Base-by-base conservation (phyloP, 2,329 filamentous ascomycete genomes). In the Trichoderma sp. region DNA sequence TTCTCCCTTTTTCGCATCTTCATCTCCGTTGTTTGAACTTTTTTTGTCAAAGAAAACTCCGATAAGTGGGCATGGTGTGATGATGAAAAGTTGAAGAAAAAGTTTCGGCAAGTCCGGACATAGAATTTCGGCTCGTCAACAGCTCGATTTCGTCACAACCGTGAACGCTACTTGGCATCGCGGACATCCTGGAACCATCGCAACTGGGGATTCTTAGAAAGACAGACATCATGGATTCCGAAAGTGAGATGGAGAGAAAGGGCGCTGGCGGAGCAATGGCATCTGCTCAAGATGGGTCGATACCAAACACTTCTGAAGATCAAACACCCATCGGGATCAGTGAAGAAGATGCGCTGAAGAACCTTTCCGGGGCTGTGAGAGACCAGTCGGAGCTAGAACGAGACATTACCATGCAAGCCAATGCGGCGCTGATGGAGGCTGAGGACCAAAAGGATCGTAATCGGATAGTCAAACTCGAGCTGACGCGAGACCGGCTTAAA, bases 331-430 rank as follows among this genome's bases (percentile, higher is more conserved):
- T 74, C 14, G 76, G 72, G 5, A 77, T 85, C 69, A 87, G 88
- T 71, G 90, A 92, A 75, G 85, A 86, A 52, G 83, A 84, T 63
- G 85, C 86, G 24, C 81, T 94, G 32, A 83, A 84, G 68, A 86
- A 86, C 54, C 81, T 94, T 51, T 89, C 90, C 5, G 86, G 89
- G 63, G 85, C 90, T 69, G 88, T 96, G 26, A 89, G 93, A 68
- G 89, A 97, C 75, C 95, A 98, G 78, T 90, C 94, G 81, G 94
- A 97, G 69, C 82, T 98, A 24, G 95, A 97, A 79, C 87, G 93
- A 71, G 94, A 97, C 75, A 96, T 98, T 71, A 87, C 87, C 1
- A 77, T 84, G 18, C 85, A 90, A 72, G 89, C 88, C 4, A 89
- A 85, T 66, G 81, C 85, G 21, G 86, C 84, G 0, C 78, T 90